These are phyloP conservation scores for Fusarium verrucosum DNA, from an alignment of 2,329 filamentous ascomycete species.

Conservation along the genomic window DNA sequence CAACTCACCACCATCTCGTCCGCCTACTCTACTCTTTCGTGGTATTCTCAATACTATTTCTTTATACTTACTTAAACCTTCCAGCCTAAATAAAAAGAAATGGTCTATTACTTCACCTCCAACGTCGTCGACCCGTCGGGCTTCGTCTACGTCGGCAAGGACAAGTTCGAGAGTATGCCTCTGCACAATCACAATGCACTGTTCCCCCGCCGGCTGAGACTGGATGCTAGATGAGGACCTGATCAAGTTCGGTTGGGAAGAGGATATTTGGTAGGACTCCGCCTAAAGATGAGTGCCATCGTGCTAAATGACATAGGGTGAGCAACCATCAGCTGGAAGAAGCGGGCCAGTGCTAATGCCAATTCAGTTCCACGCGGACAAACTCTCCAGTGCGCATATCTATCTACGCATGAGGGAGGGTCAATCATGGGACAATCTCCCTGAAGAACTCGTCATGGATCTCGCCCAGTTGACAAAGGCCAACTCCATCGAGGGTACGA, in stretches of 20 bases:
- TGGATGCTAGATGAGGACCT: slow-evolving; percentile 83
- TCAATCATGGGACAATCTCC: slow-evolving; percentile 85
- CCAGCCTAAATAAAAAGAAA: slow-evolving; percentile 66
- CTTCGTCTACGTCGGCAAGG: slow-evolving; percentile 95
- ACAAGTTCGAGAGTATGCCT: slow-evolving; percentile 92
- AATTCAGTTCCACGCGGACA: slow-evolving; percentile 93
- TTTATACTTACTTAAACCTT: rapidly evolving
- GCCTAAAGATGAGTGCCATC: background rate
- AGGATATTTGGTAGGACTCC: slow-evolving; percentile 84
- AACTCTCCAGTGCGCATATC: slow-evolving; percentile 94
- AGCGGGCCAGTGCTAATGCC: background rate
- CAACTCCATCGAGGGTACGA: slow-evolving; percentile 91
- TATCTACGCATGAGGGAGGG: slow-evolving; percentile 86
- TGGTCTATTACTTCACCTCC: slow-evolving; percentile 98
- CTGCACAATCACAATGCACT: slow-evolving; percentile 6
- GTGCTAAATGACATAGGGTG: slow-evolving; percentile 36
- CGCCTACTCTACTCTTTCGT: no score
- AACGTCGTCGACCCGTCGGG: slow-evolving; percentile 82
- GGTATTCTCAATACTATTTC: background rate
- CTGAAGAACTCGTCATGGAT: slow-evolving; percentile 78
- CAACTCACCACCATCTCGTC: background rate
- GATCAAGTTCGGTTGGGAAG: slow-evolving; percentile 92
- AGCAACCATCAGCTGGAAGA: background rate
- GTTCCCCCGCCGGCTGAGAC: slow-evolving; percentile 30
- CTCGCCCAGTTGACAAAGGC: slow-evolving; percentile 98